These are phyloP conservation scores for Aspergillus floridensis DNA, from an alignment of 2,329 filamentous ascomycete species.

Conservation along the genomic window DNA sequence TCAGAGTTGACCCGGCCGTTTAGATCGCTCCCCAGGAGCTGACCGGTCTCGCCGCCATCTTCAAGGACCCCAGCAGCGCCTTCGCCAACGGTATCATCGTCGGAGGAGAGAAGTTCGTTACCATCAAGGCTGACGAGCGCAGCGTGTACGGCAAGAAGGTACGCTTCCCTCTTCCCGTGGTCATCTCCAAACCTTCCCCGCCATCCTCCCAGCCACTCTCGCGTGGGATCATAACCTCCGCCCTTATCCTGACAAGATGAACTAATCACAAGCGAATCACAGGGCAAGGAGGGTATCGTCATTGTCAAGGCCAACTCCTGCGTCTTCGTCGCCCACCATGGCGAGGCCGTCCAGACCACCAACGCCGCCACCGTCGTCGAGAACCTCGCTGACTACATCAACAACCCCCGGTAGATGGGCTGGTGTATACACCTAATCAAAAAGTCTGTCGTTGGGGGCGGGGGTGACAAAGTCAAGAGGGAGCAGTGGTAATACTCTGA, in stretches of 20 bases:
- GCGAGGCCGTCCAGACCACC: conserved; percentile 68
- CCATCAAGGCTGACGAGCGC: conserved; percentile 71
- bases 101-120: conserved; percentile 73
- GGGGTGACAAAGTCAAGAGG: conserved; percentile 1
- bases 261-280: conserved; percentile 11
- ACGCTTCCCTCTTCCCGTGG: conserved; percentile 28
- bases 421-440: conserved; percentile 18
- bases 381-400: conserved; percentile 80
- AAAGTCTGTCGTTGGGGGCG: conserved; percentile 9
- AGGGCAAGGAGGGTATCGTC: conserved; percentile 78
- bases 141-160: conserved; percentile 87
- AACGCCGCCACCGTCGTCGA: conserved; percentile 77
- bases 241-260: background rate
- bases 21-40: conserved; percentile 56
- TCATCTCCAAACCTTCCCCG: no score
- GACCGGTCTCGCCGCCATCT: conserved; percentile 51
- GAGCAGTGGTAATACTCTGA: conserved; percentile 13
- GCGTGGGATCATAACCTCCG: no score
- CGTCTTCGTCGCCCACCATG: conserved; percentile 84
- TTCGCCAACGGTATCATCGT: conserved; percentile 70
- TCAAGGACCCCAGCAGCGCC: conserved; percentile 49
- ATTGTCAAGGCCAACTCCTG: conserved; percentile 86
- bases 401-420: conserved; percentile 64
- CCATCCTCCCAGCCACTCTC: no score
- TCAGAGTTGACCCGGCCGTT: conserved; percentile 5